Evolutionary conservation across 371 early-diverging fungal species (phyloP).

Genomic region (Zancudomyces culisetae): DNA sequence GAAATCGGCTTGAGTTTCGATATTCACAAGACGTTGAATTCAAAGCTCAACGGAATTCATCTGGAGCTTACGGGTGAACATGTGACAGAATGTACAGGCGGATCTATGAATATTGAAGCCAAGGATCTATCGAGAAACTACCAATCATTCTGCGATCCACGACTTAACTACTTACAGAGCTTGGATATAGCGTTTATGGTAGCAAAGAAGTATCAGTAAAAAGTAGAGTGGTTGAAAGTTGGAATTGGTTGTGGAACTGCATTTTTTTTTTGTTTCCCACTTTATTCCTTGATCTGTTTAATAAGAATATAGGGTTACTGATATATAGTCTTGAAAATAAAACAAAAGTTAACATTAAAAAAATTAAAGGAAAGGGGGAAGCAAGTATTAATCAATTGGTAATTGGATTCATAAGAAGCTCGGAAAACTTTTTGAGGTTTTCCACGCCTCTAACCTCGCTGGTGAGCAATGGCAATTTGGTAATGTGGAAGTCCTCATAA

Average conservation of each 20-base stretch:
- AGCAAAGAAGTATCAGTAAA: slow-evolving; percentile 26
- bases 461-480: slow-evolving; percentile 81
- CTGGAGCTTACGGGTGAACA: slow-evolving; percentile 88
- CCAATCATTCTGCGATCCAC: slow-evolving; percentile 85
- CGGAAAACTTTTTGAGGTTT: slow-evolving; percentile 73
- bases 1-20: slow-evolving; percentile 65
- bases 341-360: too few species aligned
- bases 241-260: too few species aligned
- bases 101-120: slow-evolving; percentile 75
- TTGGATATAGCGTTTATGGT: slow-evolving; percentile 90
- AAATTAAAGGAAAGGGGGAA: too few species aligned
- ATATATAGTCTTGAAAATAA: too few species aligned
- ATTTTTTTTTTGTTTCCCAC: too few species aligned
- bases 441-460: slow-evolving; percentile 92
- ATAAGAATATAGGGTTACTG: too few species aligned
- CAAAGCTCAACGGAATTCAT: slow-evolving; percentile 83
- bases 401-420: slow-evolving; percentile 71
- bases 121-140: slow-evolving; percentile 69
- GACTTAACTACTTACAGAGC: slow-evolving; percentile 89
- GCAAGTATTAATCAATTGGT: not conserved
- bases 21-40: slow-evolving; percentile 53
- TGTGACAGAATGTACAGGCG: slow-evolving; percentile 88
- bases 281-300: too few species aligned
- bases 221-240: not conserved
- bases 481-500: slow-evolving; percentile 93